A percentile compares a stretch with the other conserved stretches of the same genome.
Conservation (phyloP, 352 stramenopile genomes). For the Globisporangium apiculatum region DNA sequence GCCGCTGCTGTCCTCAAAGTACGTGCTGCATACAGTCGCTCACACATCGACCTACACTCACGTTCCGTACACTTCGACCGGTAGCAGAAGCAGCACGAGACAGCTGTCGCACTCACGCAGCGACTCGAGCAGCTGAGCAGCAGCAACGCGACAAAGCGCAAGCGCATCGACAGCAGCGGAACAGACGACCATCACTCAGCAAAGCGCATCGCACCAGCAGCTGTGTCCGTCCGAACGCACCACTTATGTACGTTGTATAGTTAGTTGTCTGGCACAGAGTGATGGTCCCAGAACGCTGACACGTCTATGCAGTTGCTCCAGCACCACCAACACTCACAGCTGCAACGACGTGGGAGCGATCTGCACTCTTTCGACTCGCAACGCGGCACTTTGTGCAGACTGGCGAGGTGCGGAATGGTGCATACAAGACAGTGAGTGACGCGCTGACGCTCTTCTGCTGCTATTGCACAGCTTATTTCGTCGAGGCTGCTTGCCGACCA, state of each 20-base stretch:
- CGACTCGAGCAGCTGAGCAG: conserved; percentile 8
- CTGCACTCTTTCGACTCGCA: conserved; percentile 10
- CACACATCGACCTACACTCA: neutral
- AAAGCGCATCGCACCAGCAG: neutral
- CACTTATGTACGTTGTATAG: neutral
- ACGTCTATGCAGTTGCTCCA: neutral
- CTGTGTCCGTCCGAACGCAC: too few relatives aligned
- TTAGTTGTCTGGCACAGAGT: too few relatives aligned
- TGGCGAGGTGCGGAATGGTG: conserved; percentile 2
- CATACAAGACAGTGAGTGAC: too few relatives aligned
- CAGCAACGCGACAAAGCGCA: conserved; percentile 7
- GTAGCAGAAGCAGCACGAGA: conserved; percentile 10
- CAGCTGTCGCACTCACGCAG: conserved; percentile 1
- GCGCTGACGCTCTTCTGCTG: neutral
- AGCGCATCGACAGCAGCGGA: conserved; percentile 2
- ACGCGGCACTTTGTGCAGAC: conserved; percentile 9
- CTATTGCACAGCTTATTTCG: conserved; percentile 5
- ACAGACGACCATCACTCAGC: too few relatives aligned
- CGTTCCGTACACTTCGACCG: neutral
- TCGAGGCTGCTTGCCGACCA: conserved; percentile 1
- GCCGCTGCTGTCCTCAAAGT: conserved; percentile 25
- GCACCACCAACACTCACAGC: conserved; percentile 1
- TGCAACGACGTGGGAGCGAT: conserved; percentile 1
- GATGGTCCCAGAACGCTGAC: neutral
- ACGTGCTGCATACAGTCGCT: neutral